Base-by-base conservation (phyloP, 192 early-diverging fungal genomes). In the Gaertneriomyces sp. region DNA sequence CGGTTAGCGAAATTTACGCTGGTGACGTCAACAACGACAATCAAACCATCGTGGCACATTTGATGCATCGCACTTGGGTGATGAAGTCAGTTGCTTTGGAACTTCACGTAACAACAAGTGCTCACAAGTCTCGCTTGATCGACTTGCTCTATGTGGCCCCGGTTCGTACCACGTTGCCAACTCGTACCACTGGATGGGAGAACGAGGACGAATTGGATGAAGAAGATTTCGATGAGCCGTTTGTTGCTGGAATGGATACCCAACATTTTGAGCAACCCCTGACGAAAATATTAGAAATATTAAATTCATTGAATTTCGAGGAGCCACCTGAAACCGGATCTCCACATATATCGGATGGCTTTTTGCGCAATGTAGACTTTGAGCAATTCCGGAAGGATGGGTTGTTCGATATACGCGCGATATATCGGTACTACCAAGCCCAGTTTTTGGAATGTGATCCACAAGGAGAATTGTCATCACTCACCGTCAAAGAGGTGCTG, bases 51-150 rank as follows among this genome's bases (percentile, higher is more conserved):
- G 46, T 72, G 4, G 71, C 76, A 14, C 46, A 65, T 42, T 77
- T 98, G 53, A 85, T 94, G 63, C 89, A 91, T 46, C 87, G 93
- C 11, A 83, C 96, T 0, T 98, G 94, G 94, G 77, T 96, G 9
- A 82, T 97, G 81, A 87, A 90, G 58, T 77, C 86, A 19, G 67
- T 93, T 12, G 93, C 95, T 2, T 72, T 98, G 16, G 96, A 98
- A 66, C 77, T 98, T 42, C 93, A 93, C 60, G 73, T 79, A 39
- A 84, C 87, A 7, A 77, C 80, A 2, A 16, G 68, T 0, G 53
- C 60, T 16, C 66, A 82, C 47, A 70, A 71, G 4, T 70, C 78
- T 25, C 67, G 69, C 25, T 66, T 88, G 16, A 51, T 89, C 33
- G 65, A 81, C 47, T 40, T 80, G 39, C 63, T 89, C 8, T 79